Conservation (phyloP, 2,329 filamentous ascomycete species). For the Aspergillus piperis region DNA sequence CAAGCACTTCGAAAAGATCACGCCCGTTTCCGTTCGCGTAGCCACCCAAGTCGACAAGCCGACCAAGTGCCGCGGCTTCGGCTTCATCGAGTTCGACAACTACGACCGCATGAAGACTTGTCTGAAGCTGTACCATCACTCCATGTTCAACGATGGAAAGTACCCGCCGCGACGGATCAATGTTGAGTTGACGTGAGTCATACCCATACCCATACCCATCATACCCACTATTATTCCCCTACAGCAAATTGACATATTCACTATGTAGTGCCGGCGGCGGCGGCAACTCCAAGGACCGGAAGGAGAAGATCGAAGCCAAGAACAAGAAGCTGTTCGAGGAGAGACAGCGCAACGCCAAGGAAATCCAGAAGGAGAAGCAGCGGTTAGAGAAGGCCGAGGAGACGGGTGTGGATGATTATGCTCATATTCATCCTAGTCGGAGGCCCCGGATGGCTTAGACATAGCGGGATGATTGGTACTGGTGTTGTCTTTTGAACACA, state of each 20-base stretch:
- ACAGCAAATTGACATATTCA: neutral
- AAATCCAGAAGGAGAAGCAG: conserved; percentile 48
- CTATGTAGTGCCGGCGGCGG: conserved; percentile 70
- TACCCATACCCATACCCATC: neutral
- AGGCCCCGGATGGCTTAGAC: conserved; percentile 36
- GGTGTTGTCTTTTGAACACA: neutral
- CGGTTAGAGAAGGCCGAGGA: conserved; percentile 28
- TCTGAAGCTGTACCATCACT: conserved; percentile 87
- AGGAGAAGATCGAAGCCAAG: conserved; percentile 78
- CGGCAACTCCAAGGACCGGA: conserved; percentile 72
- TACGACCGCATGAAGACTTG: conserved; percentile 92
- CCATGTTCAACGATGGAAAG: conserved; percentile 64
- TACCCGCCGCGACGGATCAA: conserved; percentile 74
- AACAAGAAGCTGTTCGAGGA: conserved; percentile 80
- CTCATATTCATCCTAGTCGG: conserved; percentile 49
- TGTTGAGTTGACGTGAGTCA: conserved; percentile 79
- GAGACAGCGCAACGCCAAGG: conserved; percentile 56
- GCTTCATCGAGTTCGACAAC: conserved; percentile 84
- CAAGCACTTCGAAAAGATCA: conserved; percentile 75
- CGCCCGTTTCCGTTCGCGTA: conserved; percentile 70
- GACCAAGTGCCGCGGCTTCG: conserved; percentile 70
- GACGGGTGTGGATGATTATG: conserved; percentile 30
- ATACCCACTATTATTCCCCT: neutral
- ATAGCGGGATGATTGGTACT: no score
- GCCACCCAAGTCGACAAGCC: conserved; percentile 67